Percentiles rank a stretch among this genome's conserved stretches.
These are phyloP conservation scores for Jatropha curcas DNA, from an alignment of 345 rosid genomes.

Conservation along the genomic window DNA sequence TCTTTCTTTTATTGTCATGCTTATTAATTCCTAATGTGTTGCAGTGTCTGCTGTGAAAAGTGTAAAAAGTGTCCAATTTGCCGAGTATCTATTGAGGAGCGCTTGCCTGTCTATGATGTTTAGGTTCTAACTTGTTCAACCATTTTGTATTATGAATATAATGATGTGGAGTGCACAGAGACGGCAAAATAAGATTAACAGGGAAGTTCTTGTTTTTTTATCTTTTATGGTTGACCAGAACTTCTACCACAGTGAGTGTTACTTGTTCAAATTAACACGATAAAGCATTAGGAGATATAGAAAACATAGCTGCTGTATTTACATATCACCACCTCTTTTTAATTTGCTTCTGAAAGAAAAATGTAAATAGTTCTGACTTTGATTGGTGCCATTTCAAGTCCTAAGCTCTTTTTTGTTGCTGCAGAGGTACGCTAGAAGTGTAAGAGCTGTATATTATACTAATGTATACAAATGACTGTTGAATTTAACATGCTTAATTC, in stretches of 20 bases:
- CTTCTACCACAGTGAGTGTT: not conserved
- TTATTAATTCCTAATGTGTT: conserved; percentile 22
- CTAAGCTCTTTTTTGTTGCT: conserved; percentile 4
- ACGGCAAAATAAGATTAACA: conserved; percentile 18
- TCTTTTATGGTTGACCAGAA: not conserved
- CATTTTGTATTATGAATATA: conserved; percentile 4
- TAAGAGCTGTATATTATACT: not conserved
- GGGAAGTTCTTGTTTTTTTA: conserved; percentile 10
- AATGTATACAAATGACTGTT: conserved; percentile 4
- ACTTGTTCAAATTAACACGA: conserved; percentile 11
- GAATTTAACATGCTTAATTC: not conserved
- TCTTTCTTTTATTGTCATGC: not conserved
- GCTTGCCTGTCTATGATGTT: conserved; percentile 86
- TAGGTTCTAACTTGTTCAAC: conserved; percentile 31
- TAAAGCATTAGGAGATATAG: not conserved
- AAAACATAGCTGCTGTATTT: not conserved
- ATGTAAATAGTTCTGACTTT: conserved; percentile 17
- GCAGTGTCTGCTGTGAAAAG: conserved; percentile 86
- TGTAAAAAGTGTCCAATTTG: conserved; percentile 95
- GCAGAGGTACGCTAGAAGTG: conserved; percentile 1
- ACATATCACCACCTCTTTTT: not conserved
- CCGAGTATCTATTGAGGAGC: conserved; percentile 69
- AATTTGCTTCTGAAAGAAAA: not conserved
- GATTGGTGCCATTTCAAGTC: not conserved
- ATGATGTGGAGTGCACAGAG: conserved; percentile 10